phyloP scores from a whole-genome alignment of 2,329 filamentous ascomycete genomes.

The Fusarium sp. region DNA sequence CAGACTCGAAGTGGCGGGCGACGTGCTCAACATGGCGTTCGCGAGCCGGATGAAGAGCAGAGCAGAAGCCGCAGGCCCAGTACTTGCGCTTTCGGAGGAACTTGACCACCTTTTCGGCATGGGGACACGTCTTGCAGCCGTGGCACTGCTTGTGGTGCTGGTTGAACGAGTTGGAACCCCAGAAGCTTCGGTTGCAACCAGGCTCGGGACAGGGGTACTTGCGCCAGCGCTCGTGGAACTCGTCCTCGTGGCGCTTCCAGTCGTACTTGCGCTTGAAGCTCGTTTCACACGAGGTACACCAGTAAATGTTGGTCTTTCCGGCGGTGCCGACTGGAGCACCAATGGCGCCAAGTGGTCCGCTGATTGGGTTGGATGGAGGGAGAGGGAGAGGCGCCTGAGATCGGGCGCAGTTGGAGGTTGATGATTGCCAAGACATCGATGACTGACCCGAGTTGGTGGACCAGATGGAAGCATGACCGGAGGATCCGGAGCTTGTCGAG shows the following conservation, averaged over 20 bases:
- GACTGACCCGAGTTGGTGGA: conserved; percentile 57
- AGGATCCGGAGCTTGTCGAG: conserved; percentile 63
- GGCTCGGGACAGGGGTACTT: conserved; percentile 75
- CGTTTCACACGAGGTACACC: conserved; percentile 71
- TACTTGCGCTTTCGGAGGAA: conserved; percentile 74
- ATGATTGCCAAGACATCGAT: conserved; percentile 56
- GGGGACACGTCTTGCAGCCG: conserved; percentile 73
- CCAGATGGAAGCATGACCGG: conserved; percentile 61
- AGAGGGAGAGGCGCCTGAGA: conserved; percentile 54
- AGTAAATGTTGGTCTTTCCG: conserved; percentile 62
- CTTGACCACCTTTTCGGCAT: conserved; percentile 72
- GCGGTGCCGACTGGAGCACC: conserved; percentile 41
- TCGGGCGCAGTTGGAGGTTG: conserved; percentile 47
- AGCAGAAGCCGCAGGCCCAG: conserved; percentile 78
- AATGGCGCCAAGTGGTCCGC: conserved; percentile 48
- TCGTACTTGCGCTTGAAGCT: conserved; percentile 76
- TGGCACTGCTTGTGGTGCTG: conserved; percentile 76
- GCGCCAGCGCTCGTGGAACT: conserved; percentile 76
- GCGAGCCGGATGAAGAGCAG: conserved; percentile 70
- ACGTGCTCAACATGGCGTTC: conserved; percentile 78
- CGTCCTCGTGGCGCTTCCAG: conserved; percentile 77
- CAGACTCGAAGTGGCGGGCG: conserved; percentile 73
- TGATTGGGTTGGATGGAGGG: conserved; percentile 49
- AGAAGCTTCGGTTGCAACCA: conserved; percentile 74
- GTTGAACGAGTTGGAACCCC: conserved; percentile 76